Evolutionary conservation across 139 green algal genomes (phyloP), one percentile per base, ranked within the genome.

Genomic region (Tetradesmus lagerheimii): DNA sequence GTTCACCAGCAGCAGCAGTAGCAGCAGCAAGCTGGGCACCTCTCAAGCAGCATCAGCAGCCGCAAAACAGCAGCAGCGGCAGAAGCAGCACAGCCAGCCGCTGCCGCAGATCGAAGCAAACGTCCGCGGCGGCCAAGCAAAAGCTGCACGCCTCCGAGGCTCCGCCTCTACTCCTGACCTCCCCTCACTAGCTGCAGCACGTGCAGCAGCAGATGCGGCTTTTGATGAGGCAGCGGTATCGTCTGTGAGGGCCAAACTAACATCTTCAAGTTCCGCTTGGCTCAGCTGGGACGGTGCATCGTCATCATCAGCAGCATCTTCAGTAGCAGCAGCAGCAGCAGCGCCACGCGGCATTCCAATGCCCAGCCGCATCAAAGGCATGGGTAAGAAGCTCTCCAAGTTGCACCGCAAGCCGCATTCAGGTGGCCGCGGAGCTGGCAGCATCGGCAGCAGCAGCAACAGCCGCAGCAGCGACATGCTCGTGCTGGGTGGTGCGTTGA

Each of bases 321-420:
- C 79, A 85, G 79, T 37, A 81, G 20, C 38, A 9, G 75, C 34
- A 83, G 35, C 77, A 83, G 77, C 76, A 83, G 76, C 76, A n/a
- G 76, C 75, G 34, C 35, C 75, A 20, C 75, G 34, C 25, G 35
- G 75, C 75, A 81, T 81, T 18, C 75, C 35, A 80, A 37, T 80
- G 71, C 71, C 38, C 35, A 83, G 77, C 77, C 34, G 38, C 77
- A 83, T 31, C 37, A 83, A 1, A 4, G 41, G 77, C 77, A 47
- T 37, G 34, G 39, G 77, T 38, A 45, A 47, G 25, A 45, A 62
- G 77, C 77, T 83, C 23, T 23, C 23, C 5, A 71, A 34, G 39
- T 6, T 31, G 8, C 77, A 64, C 31, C 38, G 39, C 31, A 34
- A 47, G 77, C 77, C 25, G 12, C 77, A n/a, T 20, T 11, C 77